phyloP scores from a whole-genome alignment of 192 early-diverging fungal species.

The Coemansia guatemalensis region DNA sequence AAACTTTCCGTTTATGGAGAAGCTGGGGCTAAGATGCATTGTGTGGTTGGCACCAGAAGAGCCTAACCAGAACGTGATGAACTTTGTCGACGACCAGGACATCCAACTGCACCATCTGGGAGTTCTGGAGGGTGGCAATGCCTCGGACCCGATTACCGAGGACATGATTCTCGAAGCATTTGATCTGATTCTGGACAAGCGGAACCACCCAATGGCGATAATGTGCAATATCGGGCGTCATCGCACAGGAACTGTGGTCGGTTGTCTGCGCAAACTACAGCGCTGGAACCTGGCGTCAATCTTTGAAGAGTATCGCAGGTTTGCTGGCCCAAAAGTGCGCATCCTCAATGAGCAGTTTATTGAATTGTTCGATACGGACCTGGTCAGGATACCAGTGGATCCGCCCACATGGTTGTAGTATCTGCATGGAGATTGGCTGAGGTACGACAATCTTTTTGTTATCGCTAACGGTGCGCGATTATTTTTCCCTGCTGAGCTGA shows the following conservation, averaged over 20 bases:
- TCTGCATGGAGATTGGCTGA: too few species aligned
- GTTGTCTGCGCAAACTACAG: slow-evolving; percentile 96
- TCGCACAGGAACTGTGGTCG: slow-evolving; percentile 97
- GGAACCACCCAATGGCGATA: slow-evolving; percentile 92
- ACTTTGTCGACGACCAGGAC: slow-evolving; percentile 99
- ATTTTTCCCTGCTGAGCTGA: too few species aligned
- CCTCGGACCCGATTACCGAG: slow-evolving; percentile 98
- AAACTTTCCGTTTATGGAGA: slow-evolving; percentile 98
- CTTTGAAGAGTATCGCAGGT: slow-evolving; percentile 97
- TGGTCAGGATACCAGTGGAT: slow-evolving; percentile 78
- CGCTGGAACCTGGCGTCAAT: slow-evolving; percentile 98
- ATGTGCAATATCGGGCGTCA: slow-evolving; percentile 99
- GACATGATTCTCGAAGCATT: slow-evolving; percentile 92
- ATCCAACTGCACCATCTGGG: slow-evolving; percentile 91
- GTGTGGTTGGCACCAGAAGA: slow-evolving; percentile 97
- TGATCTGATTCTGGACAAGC: slow-evolving; percentile 81
- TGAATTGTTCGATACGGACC: slow-evolving; percentile 95
- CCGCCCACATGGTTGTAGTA: slow-evolving; percentile 71
- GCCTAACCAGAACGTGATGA: slow-evolving; percentile 89
- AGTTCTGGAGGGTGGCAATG: slow-evolving; percentile 76
- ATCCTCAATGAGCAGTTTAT: slow-evolving; percentile 97
- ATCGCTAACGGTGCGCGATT: too few species aligned
- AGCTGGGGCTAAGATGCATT: slow-evolving; percentile 90
- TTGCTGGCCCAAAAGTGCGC: slow-evolving; percentile 94
- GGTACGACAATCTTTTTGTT: too few species aligned